A percentile compares a stretch with the other conserved stretches of the same genome.
phyloP scores from a whole-genome alignment of 352 stramenopile genomes.

The Phytophthora sp. region DNA sequence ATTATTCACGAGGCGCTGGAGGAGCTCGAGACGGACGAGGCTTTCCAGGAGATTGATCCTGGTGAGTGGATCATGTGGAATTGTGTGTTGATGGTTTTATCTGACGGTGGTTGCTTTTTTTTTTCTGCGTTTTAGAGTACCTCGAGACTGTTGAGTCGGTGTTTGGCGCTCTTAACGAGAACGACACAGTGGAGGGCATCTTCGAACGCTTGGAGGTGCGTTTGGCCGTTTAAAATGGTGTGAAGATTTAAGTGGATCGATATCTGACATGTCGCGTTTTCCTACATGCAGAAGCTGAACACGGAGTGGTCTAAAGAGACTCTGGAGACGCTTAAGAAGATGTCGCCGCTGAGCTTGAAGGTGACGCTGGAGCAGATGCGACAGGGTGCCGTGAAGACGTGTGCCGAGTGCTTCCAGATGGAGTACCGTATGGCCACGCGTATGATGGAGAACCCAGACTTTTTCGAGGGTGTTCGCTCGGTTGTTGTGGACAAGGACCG shows the following conservation, averaged over 20 bases:
- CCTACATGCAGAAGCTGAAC: constrained; percentile 48
- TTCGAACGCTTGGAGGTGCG: constrained; percentile 51
- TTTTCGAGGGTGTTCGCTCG: constrained; percentile 97
- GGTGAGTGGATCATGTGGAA: constrained; percentile 22
- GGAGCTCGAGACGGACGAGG: constrained; percentile 85
- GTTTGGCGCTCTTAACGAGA: constrained; percentile 77
- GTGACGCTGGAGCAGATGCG: constrained; percentile 95
- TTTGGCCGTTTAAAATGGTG: background rate
- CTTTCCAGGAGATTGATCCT: constrained; percentile 79
- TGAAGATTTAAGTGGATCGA: too few relatives aligned
- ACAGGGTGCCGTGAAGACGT: constrained; percentile 82
- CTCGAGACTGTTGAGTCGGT: constrained; percentile 76
- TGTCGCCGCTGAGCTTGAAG: constrained; percentile 95
- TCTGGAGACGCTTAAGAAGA: constrained; percentile 82
- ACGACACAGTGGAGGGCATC: constrained; percentile 81
- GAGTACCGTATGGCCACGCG: constrained; percentile 90
- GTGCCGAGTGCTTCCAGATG: constrained; percentile 95
- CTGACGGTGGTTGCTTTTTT: constrained; percentile 16
- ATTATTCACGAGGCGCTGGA: constrained; percentile 86
- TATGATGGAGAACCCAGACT: constrained; percentile 93
- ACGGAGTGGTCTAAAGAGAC: constrained; percentile 83
- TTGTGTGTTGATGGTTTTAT: constrained; percentile 2
- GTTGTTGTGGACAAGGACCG: constrained; percentile 97
- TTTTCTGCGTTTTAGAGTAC: constrained; percentile 46
- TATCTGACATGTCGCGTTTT: constrained; percentile 1